These are phyloP conservation scores for Cladosporium oxysporum DNA, from an alignment of 2,329 filamentous ascomycete species.

Conservation along the genomic window DNA sequence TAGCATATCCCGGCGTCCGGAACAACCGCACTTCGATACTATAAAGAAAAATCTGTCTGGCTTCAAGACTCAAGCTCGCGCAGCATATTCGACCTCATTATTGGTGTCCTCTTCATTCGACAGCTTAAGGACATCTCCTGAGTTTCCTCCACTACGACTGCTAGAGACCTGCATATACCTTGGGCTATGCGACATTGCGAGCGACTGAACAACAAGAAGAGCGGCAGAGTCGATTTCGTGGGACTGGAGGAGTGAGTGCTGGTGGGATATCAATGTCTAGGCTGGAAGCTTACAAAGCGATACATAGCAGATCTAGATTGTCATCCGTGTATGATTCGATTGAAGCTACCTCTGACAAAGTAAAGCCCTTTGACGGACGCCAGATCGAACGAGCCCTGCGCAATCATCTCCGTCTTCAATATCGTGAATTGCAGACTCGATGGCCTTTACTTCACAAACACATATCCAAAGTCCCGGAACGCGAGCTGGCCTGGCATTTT, in stretches of 20 bases:
- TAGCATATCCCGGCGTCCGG: neutral
- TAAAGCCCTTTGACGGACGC: neutral
- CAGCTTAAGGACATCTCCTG: neutral
- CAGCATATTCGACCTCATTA: neutral
- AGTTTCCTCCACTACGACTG: neutral
- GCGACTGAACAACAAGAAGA: neutral
- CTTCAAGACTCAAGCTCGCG: neutral
- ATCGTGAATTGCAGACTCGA: no score
- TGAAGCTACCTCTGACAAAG: neutral
- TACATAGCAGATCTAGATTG: neutral
- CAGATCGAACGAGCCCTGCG: neutral
- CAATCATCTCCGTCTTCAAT: neutral
- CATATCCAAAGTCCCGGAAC: no score
- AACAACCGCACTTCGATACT: neutral
- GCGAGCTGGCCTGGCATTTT: no score
- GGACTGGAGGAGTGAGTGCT: neutral
- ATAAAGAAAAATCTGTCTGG: neutral
- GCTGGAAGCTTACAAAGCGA: neutral
- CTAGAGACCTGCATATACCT: neutral
- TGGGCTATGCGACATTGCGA: neutral
- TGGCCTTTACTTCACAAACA: no score
- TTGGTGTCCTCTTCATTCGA: neutral
- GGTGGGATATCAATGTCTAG: neutral
- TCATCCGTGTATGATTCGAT: neutral
- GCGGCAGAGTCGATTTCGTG: neutral